These are phyloP conservation scores for Coemansia asiatica DNA, from an alignment of 192 early-diverging fungal genomes.

Conservation along the genomic window DNA sequence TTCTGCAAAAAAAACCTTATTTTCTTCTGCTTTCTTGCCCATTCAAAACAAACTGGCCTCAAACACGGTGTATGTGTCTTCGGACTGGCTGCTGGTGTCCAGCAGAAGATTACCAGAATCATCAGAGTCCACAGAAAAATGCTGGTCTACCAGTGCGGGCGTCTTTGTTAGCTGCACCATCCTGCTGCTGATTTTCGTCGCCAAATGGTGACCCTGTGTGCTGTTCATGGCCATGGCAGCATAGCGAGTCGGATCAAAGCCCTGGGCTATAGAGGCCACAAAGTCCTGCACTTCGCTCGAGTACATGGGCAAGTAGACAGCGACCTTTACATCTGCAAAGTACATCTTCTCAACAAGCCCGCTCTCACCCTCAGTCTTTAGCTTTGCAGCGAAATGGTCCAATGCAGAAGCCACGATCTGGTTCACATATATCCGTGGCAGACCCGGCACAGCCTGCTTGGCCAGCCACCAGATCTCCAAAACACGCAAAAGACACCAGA, in stretches of 20 bases:
- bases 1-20: no score
- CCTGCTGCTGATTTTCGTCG: no score
- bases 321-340: constrained; percentile 5
- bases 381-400: constrained; percentile 16
- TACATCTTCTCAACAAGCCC: no score
- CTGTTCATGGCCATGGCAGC: no score
- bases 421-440: constrained; percentile 34
- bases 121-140: constrained; percentile 14
- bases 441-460: constrained; percentile 33
- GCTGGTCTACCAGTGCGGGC: constrained; percentile 33
- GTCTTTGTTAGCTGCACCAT: constrained; percentile 29
- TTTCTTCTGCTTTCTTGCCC: neutral
- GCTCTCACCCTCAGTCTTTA: neutral
- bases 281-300: constrained; percentile 46
- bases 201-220: no score
- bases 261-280: constrained; percentile 25
- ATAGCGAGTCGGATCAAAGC: constrained; percentile 41
- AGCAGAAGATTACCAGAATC: neutral
- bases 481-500: constrained; percentile 35
- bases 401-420: constrained; percentile 30
- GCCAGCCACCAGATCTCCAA: constrained; percentile 45
- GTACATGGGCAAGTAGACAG: constrained; percentile 39
- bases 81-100: neutral
- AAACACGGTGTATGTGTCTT: constrained; percentile 34
- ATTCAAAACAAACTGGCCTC: constrained; percentile 27